These are phyloP conservation scores for Tylopilus cervinicoccineus DNA, from an alignment of 768 basidiomycete species.

Conservation along the genomic window DNA sequence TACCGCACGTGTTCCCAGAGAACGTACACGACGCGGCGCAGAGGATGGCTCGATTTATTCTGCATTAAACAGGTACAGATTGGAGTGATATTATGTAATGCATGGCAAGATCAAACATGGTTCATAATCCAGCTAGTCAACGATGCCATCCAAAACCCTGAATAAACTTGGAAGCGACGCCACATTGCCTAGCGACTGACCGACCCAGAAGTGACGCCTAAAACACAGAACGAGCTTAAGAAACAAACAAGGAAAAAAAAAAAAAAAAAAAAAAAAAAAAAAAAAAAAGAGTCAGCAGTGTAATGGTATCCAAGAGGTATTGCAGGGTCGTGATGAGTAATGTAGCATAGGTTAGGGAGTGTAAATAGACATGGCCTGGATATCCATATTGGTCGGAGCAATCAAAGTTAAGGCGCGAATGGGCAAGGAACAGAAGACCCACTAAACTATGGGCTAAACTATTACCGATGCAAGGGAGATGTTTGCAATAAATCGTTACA, in stretches of 20 bases:
- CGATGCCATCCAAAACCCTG: slow-evolving; percentile 6
- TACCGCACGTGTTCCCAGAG: slow-evolving; percentile 15
- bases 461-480: slow-evolving; percentile 16
- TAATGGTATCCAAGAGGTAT: slow-evolving; percentile 24
- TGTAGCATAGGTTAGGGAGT: slow-evolving; percentile 6
- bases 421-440: slow-evolving; percentile 16
- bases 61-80: neutral
- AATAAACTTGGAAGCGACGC: neutral
- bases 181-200: neutral
- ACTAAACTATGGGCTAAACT: slow-evolving; percentile 19
- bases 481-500: slow-evolving; percentile 24
- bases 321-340: slow-evolving; percentile 10
- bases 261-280: neutral
- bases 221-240: slow-evolving; percentile 4
- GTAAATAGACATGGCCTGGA: slow-evolving; percentile 10
- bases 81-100: too few species aligned
- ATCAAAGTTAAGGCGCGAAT: slow-evolving; percentile 1
- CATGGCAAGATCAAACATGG: too few species aligned
- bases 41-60: slow-evolving; percentile 12
- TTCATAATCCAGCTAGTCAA: slow-evolving; percentile 16
- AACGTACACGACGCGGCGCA: slow-evolving; percentile 7
- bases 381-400: slow-evolving; percentile 11
- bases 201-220: slow-evolving; percentile 4
- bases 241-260: neutral
- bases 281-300: slow-evolving; percentile 6